Evolutionary conservation across 2,329 filamentous ascomycete species (phyloP).

Genomic region (Lachnellula occidentalis): DNA sequence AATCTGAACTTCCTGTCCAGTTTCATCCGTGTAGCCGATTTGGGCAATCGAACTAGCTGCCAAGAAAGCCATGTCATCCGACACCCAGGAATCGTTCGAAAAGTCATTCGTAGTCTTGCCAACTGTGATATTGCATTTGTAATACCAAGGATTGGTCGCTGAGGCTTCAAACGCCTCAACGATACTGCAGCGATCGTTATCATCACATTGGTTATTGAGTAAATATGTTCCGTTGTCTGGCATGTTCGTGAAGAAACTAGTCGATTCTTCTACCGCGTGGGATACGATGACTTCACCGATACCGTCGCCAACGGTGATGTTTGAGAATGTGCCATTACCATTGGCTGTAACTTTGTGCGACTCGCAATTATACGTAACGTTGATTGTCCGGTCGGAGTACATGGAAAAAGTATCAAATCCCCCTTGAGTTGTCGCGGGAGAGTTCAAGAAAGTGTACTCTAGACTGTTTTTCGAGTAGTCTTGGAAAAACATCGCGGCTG

Average conservation of each 20-base stretch:
- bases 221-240: neutral
- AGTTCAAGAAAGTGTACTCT: constrained; percentile 37
- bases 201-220: constrained; percentile 12
- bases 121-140: constrained; percentile 37
- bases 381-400: constrained; percentile 33
- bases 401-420: constrained; percentile 20
- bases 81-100: constrained; percentile 26
- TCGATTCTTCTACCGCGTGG: constrained; percentile 30
- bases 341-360: constrained; percentile 30
- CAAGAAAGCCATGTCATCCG: constrained; percentile 31
- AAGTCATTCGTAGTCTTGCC: constrained; percentile 31
- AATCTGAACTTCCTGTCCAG: constrained; percentile 30
- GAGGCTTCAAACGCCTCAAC: constrained; percentile 38
- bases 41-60: constrained; percentile 37
- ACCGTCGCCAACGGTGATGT: constrained; percentile 27
- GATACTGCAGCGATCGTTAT: constrained; percentile 18
- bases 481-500: constrained; percentile 12
- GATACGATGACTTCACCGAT: constrained; percentile 20
- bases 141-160: constrained; percentile 35
- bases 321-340: constrained; percentile 28
- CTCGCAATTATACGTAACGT: constrained; percentile 28
- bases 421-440: constrained; percentile 6
- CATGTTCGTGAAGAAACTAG: constrained; percentile 34
- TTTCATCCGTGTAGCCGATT: constrained; percentile 32
- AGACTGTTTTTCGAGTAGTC: constrained; percentile 19